Evolutionary conservation across 2,329 filamentous ascomycete species (phyloP).

Genomic region (Coniochaeta sp.): DNA sequence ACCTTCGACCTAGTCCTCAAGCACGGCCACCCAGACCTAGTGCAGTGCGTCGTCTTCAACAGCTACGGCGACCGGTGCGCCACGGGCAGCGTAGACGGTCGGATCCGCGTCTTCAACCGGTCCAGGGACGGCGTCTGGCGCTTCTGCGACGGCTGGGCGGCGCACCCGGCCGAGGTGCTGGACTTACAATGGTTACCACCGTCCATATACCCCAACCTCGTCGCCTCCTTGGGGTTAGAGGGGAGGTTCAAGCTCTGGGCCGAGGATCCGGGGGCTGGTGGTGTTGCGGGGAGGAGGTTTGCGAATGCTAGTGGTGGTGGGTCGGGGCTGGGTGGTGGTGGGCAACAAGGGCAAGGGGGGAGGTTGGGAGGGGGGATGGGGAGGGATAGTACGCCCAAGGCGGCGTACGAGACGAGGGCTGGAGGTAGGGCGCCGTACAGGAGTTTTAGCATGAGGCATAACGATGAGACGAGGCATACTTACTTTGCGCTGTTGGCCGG

Average conservation of each 20-base stretch:
- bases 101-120: slow-evolving; percentile 83
- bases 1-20: slow-evolving; percentile 56
- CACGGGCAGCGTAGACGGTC: slow-evolving; percentile 86
- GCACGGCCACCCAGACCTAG: slow-evolving; percentile 72
- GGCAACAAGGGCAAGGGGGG: no score
- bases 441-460: slow-evolving; percentile 78
- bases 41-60: slow-evolving; percentile 84
- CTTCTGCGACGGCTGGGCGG: slow-evolving; percentile 80
- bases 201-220: slow-evolving; percentile 75
- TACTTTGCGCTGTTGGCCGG: slow-evolving; percentile 80
- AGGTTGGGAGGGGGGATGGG: slow-evolving; percentile 4
- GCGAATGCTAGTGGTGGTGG: slow-evolving; percentile 41
- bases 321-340: neutral
- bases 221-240: slow-evolving; percentile 84
- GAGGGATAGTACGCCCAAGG: slow-evolving; percentile 26
- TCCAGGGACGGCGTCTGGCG: slow-evolving; percentile 73
- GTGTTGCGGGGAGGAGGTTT: slow-evolving; percentile 76
- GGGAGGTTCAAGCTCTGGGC: slow-evolving; percentile 89
- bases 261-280: slow-evolving; percentile 78
- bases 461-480: slow-evolving; percentile 72
- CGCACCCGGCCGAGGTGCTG: slow-evolving; percentile 82
- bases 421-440: slow-evolving; percentile 63
- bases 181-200: slow-evolving; percentile 95
- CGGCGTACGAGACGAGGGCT: slow-evolving; percentile 50
- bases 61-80: slow-evolving; percentile 87